Base-by-base conservation (phyloP, 1,284 basidiomycete species). In the Chalciporus sp. region DNA sequence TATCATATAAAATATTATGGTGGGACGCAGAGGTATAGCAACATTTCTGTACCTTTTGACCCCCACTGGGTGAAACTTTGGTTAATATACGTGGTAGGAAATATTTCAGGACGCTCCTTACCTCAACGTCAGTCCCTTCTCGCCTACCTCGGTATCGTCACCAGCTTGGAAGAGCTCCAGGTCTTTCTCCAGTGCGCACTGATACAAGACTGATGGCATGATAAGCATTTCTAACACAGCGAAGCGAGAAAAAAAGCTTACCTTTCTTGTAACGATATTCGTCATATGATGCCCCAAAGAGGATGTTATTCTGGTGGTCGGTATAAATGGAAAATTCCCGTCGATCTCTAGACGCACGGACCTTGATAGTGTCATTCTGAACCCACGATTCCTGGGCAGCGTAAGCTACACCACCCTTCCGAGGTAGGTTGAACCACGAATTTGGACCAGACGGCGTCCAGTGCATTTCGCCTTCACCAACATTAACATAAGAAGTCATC, bases 281-380 rank as follows among this genome's bases (percentile, higher is more conserved):
- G 56, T 90, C 81, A 59, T 81, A 92, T 0, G 86, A 83, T 4
- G 88, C 74, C 29, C 90, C 88, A 68, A 96, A 97, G 31, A 94
- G 61, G 58, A 97, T 94, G 63, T 96, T 97, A 49, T 92, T 86
- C 64, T 76, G 41, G 40, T 9, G 31, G 17, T 17, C 20, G 4
- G 12, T 27, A 17, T 26, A 20, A 9, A 19, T 20, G 23, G 1
- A 10, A 12, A 5, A 19, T 4, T 16, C 16, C n/a, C 12, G 17
- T n/a, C 8, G 16, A 19, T 17, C 11, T 3, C 33, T 6, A 23
- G n/a, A 2, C 4, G 14, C n/a, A 50, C 37, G 28, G 23, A n/a
- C 76, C 56, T 69, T 71, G 51, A 79, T 78, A 0, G 76, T 81
- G 51, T 80, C 79, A 55, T 77, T 81, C 62, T 76, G 76, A 7